Conservation (phyloP, 2,329 filamentous ascomycete genomes). For the Orbilia blumenaviensis region DNA sequence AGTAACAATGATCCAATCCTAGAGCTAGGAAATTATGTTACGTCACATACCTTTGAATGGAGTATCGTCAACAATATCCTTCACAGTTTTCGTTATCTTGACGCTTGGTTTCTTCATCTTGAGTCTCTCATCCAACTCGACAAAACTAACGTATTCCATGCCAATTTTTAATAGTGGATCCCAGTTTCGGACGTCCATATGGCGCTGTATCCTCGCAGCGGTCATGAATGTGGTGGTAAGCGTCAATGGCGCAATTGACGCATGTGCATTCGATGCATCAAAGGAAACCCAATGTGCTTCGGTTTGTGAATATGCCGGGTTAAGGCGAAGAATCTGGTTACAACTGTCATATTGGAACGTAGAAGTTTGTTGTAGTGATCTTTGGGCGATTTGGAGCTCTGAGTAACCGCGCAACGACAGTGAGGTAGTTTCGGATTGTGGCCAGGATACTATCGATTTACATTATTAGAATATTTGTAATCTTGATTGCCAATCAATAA, state of each 20-base stretch:
- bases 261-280: neutral
- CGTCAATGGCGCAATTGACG: neutral
- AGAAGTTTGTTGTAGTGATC: neutral
- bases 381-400: neutral
- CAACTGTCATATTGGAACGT: slow-evolving; percentile 1
- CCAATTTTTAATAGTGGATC: neutral
- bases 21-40: neutral
- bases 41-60: neutral
- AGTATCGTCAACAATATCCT: neutral
- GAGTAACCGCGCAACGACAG: neutral
- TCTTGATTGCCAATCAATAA: too few relatives aligned
- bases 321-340: neutral
- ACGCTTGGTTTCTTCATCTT: neutral
- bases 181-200: slow-evolving; percentile 2
- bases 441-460: slow-evolving; percentile 7
- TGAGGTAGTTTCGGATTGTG: neutral
- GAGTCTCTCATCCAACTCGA: neutral
- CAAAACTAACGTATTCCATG: slow-evolving; percentile 6
- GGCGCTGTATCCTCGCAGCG: neutral
- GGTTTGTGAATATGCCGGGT: neutral
- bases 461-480: too few relatives aligned
- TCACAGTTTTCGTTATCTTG: neutral
- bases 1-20: neutral
- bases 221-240: neutral
- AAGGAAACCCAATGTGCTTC: slow-evolving; percentile 2